Percentiles rank a stretch among this genome's conserved stretches.
phyloP scores from a whole-genome alignment of 1,139 yeast genomes.

The Wickerhamiella pararugosa region DNA sequence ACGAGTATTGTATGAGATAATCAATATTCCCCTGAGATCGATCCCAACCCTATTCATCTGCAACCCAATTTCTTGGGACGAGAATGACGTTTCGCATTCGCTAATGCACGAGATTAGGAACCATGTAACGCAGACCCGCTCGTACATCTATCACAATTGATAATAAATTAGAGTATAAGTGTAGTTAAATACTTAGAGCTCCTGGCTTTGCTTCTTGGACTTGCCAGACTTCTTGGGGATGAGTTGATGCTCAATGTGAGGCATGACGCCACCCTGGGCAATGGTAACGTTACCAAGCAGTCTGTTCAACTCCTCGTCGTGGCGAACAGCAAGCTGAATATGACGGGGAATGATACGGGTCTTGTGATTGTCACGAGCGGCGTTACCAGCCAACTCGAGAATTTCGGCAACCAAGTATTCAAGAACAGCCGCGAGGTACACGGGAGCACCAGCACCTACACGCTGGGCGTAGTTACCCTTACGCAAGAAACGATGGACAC shows the following conservation, averaged over 20 bases:
- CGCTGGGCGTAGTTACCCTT: slow-evolving; percentile 99
- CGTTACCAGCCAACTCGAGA: slow-evolving; percentile 96
- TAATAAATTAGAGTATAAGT: not conserved
- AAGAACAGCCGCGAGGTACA: slow-evolving; percentile 87
- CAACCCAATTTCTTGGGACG: too few relatives aligned
- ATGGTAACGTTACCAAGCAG: slow-evolving; percentile 86
- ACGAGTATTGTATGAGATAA: too few relatives aligned
- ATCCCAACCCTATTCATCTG: too few relatives aligned
- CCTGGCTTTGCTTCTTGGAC: slow-evolving; percentile 17
- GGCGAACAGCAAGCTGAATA: slow-evolving; percentile 94
- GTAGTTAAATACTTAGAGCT: slow-evolving; percentile 6
- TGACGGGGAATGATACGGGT: slow-evolving; percentile 98
- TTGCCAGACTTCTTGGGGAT: slow-evolving; percentile 64
- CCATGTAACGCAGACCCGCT: too few relatives aligned
- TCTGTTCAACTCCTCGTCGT: slow-evolving; percentile 93
- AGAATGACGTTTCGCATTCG: too few relatives aligned
- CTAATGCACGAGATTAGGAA: too few relatives aligned
- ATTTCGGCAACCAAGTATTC: slow-evolving; percentile 98
- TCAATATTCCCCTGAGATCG: too few relatives aligned
- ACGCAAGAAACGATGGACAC: slow-evolving; percentile 94
- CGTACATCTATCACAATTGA: too few relatives aligned
- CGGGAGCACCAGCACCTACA: slow-evolving; percentile 98
- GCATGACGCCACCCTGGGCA: slow-evolving; percentile 97
- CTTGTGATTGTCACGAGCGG: slow-evolving; percentile 96
- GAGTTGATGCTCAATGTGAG: slow-evolving; percentile 86